Evolutionary conservation across 768 basidiomycete genomes (phyloP), one percentile per base, ranked within the genome.

Genomic region (Leccinum imitatum): DNA sequence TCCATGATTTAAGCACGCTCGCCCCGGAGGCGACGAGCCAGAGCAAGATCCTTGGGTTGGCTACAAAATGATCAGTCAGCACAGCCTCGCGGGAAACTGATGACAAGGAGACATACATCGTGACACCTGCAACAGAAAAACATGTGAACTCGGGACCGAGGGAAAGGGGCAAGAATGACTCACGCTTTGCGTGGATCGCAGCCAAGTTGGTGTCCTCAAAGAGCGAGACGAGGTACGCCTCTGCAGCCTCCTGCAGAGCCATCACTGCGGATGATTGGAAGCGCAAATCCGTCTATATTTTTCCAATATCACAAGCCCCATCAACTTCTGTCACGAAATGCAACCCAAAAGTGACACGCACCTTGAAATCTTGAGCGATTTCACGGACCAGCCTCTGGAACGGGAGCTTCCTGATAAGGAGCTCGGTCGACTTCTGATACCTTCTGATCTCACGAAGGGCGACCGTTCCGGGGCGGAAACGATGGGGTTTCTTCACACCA

Each of bases 401-500:
- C 67, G 96, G 96, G 64, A 98, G 91, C 88, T 98, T 98, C 81
- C 96, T 86, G 84, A 98, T 98, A 71, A 98, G 87, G 67, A 99
- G 89, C 84, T 98, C 96, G 65, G 96, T 98, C 63, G 93, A 95
- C 84, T 97, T 97, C 79, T 98, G 95, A 84, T 98, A 97, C 77
- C 95, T 85, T 74, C 96, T 83, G 71, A 98, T 98, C 80, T 98
- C 95, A 84, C 96, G 95, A 66, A 99, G 93, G 66, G 96, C 96
- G 82, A 99, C 96, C 66, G 96, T 99, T 82, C 96, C 91, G 68
- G 91, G 91, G 72, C 91, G 86, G 89, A 96, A 98, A 75, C 95
- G 84, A 78, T 98, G 95, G 61, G 95, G 96, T 84, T 98, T 99
- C 95, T 98, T 98, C 71, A 97, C 95, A 87, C 95, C 95, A 79